These are phyloP conservation scores for Penicillium nordicum DNA, from an alignment of 2,329 filamentous ascomycete genomes.

Conservation along the genomic window DNA sequence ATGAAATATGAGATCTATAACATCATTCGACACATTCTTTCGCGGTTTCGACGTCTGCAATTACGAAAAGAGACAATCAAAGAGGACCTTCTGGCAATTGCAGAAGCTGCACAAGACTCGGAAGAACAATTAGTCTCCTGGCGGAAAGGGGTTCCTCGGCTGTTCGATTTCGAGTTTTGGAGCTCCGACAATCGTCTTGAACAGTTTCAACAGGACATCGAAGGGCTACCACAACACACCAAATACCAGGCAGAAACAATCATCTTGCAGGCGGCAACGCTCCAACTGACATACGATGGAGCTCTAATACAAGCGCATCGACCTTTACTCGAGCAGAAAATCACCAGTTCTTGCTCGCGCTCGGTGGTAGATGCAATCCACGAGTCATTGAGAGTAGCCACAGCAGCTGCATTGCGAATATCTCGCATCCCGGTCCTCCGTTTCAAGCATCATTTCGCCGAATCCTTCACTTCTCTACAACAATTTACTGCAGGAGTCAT, in stretches of 20 bases:
- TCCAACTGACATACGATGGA: conserved; percentile 26
- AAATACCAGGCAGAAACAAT: conserved; percentile 11
- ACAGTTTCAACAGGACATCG: neutral
- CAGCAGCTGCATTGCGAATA: conserved; percentile 30
- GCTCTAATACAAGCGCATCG: conserved; percentile 24
- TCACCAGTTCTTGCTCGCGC: neutral
- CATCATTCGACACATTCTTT: conserved; percentile 27
- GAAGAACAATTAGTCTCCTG: neutral
- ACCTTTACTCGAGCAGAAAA: conserved; percentile 23
- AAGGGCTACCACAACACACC: neutral
- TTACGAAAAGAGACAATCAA: conserved; percentile 2
- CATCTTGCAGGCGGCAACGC: conserved; percentile 16
- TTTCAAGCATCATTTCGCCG: conserved; percentile 27
- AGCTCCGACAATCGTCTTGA: neutral
- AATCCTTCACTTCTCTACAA: conserved; percentile 20
- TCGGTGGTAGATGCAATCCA: conserved; percentile 8
- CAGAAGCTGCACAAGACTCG: conserved; percentile 7
- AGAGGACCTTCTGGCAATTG: conserved; percentile 9
- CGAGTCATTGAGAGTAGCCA: conserved; percentile 14
- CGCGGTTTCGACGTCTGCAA: conserved; percentile 25
- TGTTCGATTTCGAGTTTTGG: conserved; percentile 12
- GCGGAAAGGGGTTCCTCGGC: neutral
- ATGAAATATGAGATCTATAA: conserved; percentile 29
- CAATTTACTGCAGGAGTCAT: conserved; percentile 24
- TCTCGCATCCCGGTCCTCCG: conserved; percentile 25